These are phyloP conservation scores for Albifimbria verrucaria DNA, from an alignment of 2,329 filamentous ascomycete species.

Conservation along the genomic window DNA sequence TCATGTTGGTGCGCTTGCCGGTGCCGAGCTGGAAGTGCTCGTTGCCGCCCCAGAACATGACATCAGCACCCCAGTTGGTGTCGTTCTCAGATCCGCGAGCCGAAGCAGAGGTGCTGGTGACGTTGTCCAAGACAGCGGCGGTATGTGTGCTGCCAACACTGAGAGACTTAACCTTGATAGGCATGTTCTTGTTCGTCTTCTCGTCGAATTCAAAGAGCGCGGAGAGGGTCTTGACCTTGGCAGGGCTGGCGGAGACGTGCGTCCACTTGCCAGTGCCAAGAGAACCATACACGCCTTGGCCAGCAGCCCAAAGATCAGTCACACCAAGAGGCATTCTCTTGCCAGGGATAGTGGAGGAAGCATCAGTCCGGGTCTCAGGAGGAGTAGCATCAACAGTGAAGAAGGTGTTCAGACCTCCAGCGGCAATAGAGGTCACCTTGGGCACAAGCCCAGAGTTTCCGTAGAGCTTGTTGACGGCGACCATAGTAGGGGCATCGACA, in stretches of 20 bases:
- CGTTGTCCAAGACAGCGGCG: conserved; percentile 79
- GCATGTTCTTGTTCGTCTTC: conserved; percentile 58
- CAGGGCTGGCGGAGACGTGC: conserved; percentile 73
- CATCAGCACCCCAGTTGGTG: conserved; percentile 84
- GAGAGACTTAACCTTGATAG: conserved; percentile 73
- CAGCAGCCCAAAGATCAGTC: conserved; percentile 79
- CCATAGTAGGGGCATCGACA: conserved; percentile 65
- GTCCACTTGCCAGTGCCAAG: conserved; percentile 88
- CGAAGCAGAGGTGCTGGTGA: conserved; percentile 61
- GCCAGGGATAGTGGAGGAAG: conserved; percentile 22
- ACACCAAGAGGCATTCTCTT: conserved; percentile 27
- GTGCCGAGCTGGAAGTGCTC: conserved; percentile 92
- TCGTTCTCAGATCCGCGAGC: conserved; percentile 57
- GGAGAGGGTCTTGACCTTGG: conserved; percentile 79
- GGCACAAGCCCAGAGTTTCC: conserved; percentile 59
- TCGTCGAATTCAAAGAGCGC: conserved; percentile 89
- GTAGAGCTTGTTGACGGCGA: conserved; percentile 74
- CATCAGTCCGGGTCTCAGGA: conserved; percentile 20
- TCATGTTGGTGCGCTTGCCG: conserved; percentile 79
- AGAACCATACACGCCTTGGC: conserved; percentile 78
- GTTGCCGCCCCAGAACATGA: conserved; percentile 92
- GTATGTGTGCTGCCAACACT: conserved; percentile 78
- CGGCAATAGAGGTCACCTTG: conserved; percentile 72
- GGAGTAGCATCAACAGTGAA: conserved; percentile 77
- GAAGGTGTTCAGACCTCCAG: conserved; percentile 83